phyloP scores from a whole-genome alignment of 768 basidiomycete genomes.

The Scleroderma bovista region DNA sequence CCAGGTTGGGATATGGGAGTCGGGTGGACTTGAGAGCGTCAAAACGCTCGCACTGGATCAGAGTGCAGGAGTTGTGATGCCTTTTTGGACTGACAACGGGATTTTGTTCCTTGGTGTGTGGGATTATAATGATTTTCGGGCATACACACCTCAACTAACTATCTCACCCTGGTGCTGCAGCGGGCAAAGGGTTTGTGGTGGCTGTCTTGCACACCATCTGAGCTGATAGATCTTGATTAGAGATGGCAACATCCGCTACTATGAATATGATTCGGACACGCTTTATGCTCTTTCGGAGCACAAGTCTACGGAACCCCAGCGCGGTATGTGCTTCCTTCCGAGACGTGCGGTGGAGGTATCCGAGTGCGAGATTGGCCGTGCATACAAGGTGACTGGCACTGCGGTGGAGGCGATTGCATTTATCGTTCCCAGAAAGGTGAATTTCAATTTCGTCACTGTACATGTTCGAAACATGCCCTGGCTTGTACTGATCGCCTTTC shows the following conservation, averaged over 20 bases:
- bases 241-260: conserved; percentile 98
- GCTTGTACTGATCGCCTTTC: neutral
- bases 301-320: conserved; percentile 88
- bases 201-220: neutral
- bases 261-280: conserved; percentile 86
- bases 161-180: conserved; percentile 26
- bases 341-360: conserved; percentile 81
- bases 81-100: conserved; percentile 95
- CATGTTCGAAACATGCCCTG: neutral
- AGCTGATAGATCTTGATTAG: conserved; percentile 33
- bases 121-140: neutral
- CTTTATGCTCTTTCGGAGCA: conserved; percentile 75
- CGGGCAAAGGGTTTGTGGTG: conserved; percentile 77
- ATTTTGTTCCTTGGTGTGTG: conserved; percentile 73
- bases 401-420: conserved; percentile 89
- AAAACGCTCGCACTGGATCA: conserved; percentile 84
- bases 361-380: conserved; percentile 93
- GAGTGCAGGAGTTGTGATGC: conserved; percentile 91
- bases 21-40: conserved; percentile 63
- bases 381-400: conserved; percentile 76
- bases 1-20: conserved; percentile 88
- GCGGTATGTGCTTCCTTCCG: conserved; percentile 96
- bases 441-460: too few relatives aligned
- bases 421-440: conserved; percentile 88
- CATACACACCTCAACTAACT: neutral